Base-by-base conservation (phyloP, 2,329 filamentous ascomycete genomes). In the Pyricularia grisea region DNA sequence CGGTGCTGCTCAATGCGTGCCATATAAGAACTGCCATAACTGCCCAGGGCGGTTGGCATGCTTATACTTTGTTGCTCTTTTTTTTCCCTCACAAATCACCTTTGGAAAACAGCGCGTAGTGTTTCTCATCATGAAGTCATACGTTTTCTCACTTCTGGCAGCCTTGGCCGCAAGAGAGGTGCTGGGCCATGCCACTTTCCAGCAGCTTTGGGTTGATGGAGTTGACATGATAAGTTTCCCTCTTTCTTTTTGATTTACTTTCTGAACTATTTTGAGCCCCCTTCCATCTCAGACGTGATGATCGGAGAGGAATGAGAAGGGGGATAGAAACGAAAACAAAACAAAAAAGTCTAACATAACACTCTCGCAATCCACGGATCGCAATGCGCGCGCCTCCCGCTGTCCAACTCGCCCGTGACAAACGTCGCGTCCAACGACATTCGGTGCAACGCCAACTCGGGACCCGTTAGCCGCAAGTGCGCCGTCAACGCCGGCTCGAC, bases 151-250 rank as follows among this genome's bases (percentile, higher is more conserved):
- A 30, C 72, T 74, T 17, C 64, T 77, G 11, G 73, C 75, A 23
- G 78, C 76, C 23, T 69, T 81, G 28, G 76, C 78, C 60, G 79
- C 77, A 20, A 74, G 75, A 42, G 72, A 79, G 31, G 82, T 78
- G 20, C 74, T 79, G 66, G 79, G 78, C 67, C 84, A 87, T 71
- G 82, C 84, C 61, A 82, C 80, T 36, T 85, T 84, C 77, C 84
- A 86, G 72, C 75, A 83, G 17, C 75, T 84, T 50, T 84, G 81
- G 81, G 80, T 83, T 30, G 77, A 81, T 68, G 81, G 79, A 12
- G 75, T 78, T 28, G 82, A 79, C 71, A 78, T 77, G 77, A 79
- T 75, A 79, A 73, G 74, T 79, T 69, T 33, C 30, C 69, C 27
- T 10, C 58, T 27, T 10, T 20, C 11, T 10, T 7, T 30, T 11